Conservation (phyloP, 805 yeast species). For the Saccharomycopsis schoenii region DNA sequence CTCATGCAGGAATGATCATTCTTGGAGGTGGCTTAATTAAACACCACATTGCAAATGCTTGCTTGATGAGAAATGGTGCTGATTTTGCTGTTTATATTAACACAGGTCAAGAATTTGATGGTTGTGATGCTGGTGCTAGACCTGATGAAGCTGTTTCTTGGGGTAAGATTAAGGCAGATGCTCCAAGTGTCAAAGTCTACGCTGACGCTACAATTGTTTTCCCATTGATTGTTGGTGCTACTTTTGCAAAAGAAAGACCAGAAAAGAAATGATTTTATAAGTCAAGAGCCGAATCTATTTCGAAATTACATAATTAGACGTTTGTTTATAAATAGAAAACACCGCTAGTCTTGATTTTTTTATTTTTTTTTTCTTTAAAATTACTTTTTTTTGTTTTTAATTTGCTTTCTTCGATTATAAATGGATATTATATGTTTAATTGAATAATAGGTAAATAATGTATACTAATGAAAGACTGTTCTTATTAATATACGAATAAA, state of each 20-base stretch:
- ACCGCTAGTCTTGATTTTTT: not conserved
- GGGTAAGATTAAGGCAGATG: slow-evolving; percentile 98
- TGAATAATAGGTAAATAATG: slow-evolving; percentile 17
- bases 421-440: slow-evolving; percentile 6
- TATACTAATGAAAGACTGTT: slow-evolving; percentile 7
- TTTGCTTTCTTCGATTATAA: not conserved
- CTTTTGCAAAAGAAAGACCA: slow-evolving; percentile 61
- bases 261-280: slow-evolving; percentile 7
- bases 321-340: no score
- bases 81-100: slow-evolving; percentile 95
- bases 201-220: slow-evolving; percentile 93
- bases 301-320: no score
- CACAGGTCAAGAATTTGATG: slow-evolving; percentile 98
- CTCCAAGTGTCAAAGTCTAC: slow-evolving; percentile 81
- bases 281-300: not conserved
- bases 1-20: slow-evolving; percentile 89
- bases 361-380: slow-evolving; percentile 8
- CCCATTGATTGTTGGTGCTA: slow-evolving; percentile 96
- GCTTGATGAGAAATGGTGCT: slow-evolving; percentile 98
- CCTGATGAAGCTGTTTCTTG: slow-evolving; percentile 98
- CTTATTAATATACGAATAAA: not conserved
- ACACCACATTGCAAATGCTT: slow-evolving; percentile 97
- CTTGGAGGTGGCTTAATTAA: slow-evolving; percentile 95
- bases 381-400: no score
- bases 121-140: slow-evolving; percentile 98